Percentiles rank a stretch among this genome's conserved stretches.
phyloP scores from a whole-genome alignment of 176 grass and related monocot genomes.

The Poa pratensis region DNA sequence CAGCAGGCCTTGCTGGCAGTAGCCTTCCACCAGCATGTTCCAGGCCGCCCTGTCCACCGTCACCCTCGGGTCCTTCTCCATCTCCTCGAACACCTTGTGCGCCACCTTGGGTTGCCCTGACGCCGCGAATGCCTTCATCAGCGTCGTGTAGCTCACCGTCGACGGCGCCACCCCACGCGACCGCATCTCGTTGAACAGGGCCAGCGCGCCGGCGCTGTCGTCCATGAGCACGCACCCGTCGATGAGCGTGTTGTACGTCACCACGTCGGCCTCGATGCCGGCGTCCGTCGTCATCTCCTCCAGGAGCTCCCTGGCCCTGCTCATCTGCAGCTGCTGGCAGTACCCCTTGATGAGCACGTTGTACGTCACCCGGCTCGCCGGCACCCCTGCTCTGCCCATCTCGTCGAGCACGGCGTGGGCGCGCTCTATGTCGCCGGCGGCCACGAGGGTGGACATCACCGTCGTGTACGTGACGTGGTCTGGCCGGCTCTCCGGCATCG shows the following conservation, averaged over 20 bases:
- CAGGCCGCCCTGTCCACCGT: slow-evolving; percentile 68
- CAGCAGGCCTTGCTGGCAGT: slow-evolving; percentile 68
- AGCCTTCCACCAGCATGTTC: slow-evolving; percentile 87
- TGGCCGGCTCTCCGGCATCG: slow-evolving; percentile 57
- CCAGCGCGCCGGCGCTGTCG: slow-evolving; percentile 67
- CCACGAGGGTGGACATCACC: slow-evolving; percentile 67
- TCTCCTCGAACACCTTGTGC: slow-evolving; percentile 89
- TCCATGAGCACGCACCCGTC: slow-evolving; percentile 82
- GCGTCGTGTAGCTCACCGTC: slow-evolving; percentile 85
- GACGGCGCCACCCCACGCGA: slow-evolving; percentile 67
- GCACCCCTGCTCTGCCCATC: slow-evolving; percentile 59
- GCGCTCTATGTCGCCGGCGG: slow-evolving; percentile 56
- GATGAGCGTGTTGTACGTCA: slow-evolving; percentile 91
- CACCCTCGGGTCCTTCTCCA: slow-evolving; percentile 76
- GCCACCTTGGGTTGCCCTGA: slow-evolving; percentile 80
- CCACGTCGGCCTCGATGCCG: slow-evolving; percentile 66
- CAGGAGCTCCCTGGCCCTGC: slow-evolving; percentile 61
- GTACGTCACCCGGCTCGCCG: slow-evolving; percentile 77
- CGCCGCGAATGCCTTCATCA: slow-evolving; percentile 88
- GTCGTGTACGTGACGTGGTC: slow-evolving; percentile 86
- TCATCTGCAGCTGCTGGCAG: slow-evolving; percentile 73
- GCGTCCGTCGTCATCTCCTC: slow-evolving; percentile 40
- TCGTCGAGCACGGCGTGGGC: slow-evolving; percentile 62
- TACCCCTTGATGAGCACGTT: slow-evolving; percentile 94
- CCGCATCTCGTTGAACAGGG: slow-evolving; percentile 87